phyloP scores from a whole-genome alignment of 2,329 filamentous ascomycete species.

The Trichoderma sp. region DNA sequence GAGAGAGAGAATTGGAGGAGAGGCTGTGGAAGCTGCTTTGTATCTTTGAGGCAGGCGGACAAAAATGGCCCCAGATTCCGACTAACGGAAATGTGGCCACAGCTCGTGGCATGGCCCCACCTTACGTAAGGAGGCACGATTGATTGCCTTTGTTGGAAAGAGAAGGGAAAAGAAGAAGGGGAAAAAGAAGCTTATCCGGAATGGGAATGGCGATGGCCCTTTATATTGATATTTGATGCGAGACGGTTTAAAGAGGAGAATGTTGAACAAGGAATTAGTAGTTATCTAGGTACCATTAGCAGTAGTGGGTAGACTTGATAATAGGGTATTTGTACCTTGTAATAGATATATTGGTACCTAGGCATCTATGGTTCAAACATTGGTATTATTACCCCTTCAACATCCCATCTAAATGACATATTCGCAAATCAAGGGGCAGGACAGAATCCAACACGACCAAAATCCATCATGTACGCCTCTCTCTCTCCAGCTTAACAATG shows the following conservation, averaged over 20 bases:
- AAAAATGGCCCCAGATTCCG: background rate
- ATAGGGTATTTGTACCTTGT: background rate
- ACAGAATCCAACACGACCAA: background rate
- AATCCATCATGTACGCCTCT: background rate
- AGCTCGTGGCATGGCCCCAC: conserved; percentile 7
- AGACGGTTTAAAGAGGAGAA: background rate
- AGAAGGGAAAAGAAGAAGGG: background rate
- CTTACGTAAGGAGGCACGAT: conserved; percentile 2
- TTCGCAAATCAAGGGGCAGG: background rate
- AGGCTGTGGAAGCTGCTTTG: conserved; percentile 14
- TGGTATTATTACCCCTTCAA: background rate
- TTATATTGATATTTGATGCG: background rate
- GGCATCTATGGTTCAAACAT: background rate
- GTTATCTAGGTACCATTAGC: too few species aligned
- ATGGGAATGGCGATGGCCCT: background rate
- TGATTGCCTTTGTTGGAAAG: background rate
- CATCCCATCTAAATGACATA: background rate
- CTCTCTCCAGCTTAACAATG: background rate
- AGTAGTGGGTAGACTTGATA: background rate
- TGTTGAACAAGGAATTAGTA: background rate
- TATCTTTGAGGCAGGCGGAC: background rate
- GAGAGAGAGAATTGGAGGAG: conserved; percentile 2
- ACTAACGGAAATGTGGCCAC: conserved; percentile 22
- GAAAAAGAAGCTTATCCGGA: background rate
- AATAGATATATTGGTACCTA: background rate